Percentiles rank a stretch among this genome's conserved stretches.
Evolutionary conservation across 1,284 basidiomycete genomes (phyloP).

Genomic region (Hymenochaete sp.): DNA sequence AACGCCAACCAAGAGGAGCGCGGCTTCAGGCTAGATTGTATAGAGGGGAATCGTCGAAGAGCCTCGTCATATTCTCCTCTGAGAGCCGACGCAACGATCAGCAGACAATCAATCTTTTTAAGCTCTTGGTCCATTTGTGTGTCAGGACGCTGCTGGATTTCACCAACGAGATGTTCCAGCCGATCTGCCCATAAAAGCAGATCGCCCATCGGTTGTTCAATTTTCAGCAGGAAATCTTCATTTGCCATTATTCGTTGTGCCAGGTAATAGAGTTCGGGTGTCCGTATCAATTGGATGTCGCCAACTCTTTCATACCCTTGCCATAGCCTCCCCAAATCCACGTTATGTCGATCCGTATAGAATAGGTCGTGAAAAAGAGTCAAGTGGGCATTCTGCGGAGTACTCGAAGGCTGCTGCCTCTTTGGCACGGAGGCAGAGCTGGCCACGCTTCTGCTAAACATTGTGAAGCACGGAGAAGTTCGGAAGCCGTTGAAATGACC

Average conservation of each 20-base stretch:
- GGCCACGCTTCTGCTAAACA: constrained; percentile 17
- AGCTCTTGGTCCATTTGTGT: neutral
- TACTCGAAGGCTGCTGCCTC: constrained; percentile 6
- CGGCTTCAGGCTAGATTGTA: neutral
- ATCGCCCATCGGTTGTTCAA: no score
- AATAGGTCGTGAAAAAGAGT: no score
- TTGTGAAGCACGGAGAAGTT: constrained; percentile 15
- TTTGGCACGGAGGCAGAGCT: constrained; percentile 15
- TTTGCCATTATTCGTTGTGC: no score
- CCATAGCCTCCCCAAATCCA: no score
- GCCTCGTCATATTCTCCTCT: constrained; percentile 7
- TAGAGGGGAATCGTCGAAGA: neutral
- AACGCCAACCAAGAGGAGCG: constrained; percentile 1
- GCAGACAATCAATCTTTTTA: constrained; percentile 2
- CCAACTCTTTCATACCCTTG: neutral
- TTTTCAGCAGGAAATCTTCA: neutral
- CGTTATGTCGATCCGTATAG: no score
- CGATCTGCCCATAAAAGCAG: constrained; percentile 5
- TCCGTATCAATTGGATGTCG: neutral
- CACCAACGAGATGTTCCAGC: constrained; percentile 5
- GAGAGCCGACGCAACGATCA: constrained; percentile 1
- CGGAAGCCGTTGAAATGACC: constrained; percentile 9
- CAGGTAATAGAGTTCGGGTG: no score
- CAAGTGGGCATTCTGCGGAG: neutral
- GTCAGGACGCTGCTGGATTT: neutral